These are phyloP conservation scores for Anthracocystis setariae DNA, from an alignment of 1,284 basidiomycete species.

Conservation along the genomic window DNA sequence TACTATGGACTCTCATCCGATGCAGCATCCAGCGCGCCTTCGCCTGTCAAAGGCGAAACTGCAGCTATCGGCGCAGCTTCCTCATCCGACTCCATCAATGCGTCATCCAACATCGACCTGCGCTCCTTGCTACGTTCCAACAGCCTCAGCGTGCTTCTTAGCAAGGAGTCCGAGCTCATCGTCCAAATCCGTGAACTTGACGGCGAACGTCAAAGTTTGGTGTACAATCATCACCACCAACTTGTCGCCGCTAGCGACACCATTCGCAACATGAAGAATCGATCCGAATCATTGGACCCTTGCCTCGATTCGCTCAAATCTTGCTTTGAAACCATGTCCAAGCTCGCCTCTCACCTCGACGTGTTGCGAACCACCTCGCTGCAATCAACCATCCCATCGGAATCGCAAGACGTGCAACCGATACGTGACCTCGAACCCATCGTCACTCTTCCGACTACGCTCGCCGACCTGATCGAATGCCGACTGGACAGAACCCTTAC, in stretches of 20 bases:
- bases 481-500: not conserved
- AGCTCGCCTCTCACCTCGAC: constrained; percentile 40
- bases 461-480: constrained; percentile 47
- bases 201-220: constrained; percentile 85
- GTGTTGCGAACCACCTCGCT: constrained; percentile 13
- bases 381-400: not conserved
- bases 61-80: not conserved
- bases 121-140: constrained; percentile 32
- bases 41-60: constrained; percentile 5
- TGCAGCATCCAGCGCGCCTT: constrained; percentile 8
- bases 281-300: constrained; percentile 50
- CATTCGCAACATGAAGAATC: constrained; percentile 73
- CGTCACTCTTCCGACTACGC: constrained; percentile 47
- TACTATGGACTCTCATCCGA: constrained; percentile 59
- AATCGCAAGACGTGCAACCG: constrained; percentile 2
- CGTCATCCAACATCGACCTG: constrained; percentile 24
- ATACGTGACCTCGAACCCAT: constrained; percentile 48
- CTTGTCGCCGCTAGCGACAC: constrained; percentile 91
- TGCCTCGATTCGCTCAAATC: constrained; percentile 48
- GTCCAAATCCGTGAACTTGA: constrained; percentile 82
- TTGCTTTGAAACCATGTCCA: constrained; percentile 46
- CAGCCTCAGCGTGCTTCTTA: constrained; percentile 49
- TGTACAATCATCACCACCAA: constrained; percentile 94
- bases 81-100: not conserved
- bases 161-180: constrained; percentile 49